Evolutionary conservation across 2,329 filamentous ascomycete genomes (phyloP).

Genomic region (Aspergillus oerlinghausenensis): DNA sequence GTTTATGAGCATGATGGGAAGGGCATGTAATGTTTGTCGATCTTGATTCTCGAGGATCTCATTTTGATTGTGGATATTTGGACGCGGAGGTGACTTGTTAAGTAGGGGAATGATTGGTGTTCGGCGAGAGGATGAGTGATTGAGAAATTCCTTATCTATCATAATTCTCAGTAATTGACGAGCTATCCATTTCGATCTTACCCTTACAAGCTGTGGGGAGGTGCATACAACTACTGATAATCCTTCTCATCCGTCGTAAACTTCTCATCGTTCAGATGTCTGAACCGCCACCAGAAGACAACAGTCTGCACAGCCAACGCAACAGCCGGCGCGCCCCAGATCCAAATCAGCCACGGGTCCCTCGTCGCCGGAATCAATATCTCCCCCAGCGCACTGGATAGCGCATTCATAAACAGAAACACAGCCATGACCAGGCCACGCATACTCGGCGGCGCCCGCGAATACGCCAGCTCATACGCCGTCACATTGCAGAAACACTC

Average conservation of each 20-base stretch:
- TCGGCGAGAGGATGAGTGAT: too few species aligned
- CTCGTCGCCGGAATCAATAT: slow-evolving; percentile 41
- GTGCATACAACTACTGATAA: slow-evolving; percentile 1
- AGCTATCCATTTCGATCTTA: too few species aligned
- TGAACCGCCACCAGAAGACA: slow-evolving; percentile 47
- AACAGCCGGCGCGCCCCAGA: slow-evolving; percentile 48
- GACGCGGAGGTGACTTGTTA: background rate
- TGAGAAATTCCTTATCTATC: too few species aligned
- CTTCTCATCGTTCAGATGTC: slow-evolving; percentile 45
- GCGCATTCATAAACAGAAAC: slow-evolving; percentile 39
- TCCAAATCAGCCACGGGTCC: slow-evolving; percentile 48
- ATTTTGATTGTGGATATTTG: background rate
- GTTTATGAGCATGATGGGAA: slow-evolving; percentile 19
- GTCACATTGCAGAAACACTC: slow-evolving; percentile 43
- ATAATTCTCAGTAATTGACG: too few species aligned
- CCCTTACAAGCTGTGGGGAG: too few species aligned
- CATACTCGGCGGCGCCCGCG: slow-evolving; percentile 41
- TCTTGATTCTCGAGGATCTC: too few species aligned
- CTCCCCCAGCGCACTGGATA: slow-evolving; percentile 39
- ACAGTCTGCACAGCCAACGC: slow-evolving; percentile 45
- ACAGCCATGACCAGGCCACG: slow-evolving; percentile 40
- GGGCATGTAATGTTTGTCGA: background rate
- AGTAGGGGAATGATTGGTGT: too few species aligned
- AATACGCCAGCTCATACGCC: slow-evolving; percentile 44
- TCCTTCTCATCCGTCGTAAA: slow-evolving; percentile 34